These are phyloP conservation scores for Pisolithus microcarpus DNA, from an alignment of 768 basidiomycete genomes.

Conservation along the genomic window DNA sequence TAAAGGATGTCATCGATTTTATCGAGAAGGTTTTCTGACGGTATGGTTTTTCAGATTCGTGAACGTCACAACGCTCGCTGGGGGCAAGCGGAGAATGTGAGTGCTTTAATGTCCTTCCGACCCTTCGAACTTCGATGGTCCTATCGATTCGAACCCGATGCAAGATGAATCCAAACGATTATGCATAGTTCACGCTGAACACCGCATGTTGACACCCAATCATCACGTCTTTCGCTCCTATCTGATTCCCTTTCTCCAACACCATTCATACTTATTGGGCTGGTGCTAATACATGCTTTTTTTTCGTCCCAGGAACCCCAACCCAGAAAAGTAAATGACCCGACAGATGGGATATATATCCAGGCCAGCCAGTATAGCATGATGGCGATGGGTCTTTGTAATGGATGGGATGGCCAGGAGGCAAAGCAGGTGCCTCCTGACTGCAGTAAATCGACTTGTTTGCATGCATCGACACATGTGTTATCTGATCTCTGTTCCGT, in stretches of 20 bases:
- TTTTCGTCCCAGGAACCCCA: not conserved
- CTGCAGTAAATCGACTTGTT: not conserved
- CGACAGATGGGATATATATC: not conserved
- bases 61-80: conserved; percentile 84
- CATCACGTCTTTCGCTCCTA: conserved; percentile 99
- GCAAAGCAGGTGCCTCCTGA: not conserved
- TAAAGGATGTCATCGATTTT: conserved; percentile 7
- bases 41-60: conserved; percentile 56
- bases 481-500: not conserved
- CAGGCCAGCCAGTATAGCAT: not conserved
- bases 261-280: too few relatives aligned
- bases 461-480: not conserved
- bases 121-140: not conserved
- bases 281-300: not conserved
- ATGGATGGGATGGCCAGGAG: not conserved
- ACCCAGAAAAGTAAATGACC: conserved; percentile 1
- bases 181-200: conserved; percentile 99
- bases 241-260: conserved; percentile 50
- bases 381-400: not conserved
- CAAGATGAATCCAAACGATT: conserved; percentile 30
- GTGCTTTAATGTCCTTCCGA: conserved; percentile 29
- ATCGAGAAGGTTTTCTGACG: not conserved
- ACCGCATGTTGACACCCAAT: conserved; percentile 70
- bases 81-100: conserved; percentile 95
- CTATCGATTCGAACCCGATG: not conserved